phyloP scores from a whole-genome alignment of 1,139 yeast species.

The Candida buenavistaensis region DNA sequence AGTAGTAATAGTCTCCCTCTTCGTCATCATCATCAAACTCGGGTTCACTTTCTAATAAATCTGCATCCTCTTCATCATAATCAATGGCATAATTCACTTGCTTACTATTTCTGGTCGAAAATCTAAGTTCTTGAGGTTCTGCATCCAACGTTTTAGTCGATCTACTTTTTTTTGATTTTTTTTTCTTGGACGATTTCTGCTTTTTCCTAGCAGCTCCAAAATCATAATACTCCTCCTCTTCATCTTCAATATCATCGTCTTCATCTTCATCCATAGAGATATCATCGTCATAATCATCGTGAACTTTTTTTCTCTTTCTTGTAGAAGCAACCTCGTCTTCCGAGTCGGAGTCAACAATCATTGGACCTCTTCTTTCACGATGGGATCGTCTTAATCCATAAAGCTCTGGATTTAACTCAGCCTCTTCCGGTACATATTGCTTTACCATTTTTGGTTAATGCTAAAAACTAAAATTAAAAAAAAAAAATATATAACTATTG shows the following conservation, averaged over 20 bases:
- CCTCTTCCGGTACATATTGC: conserved; percentile 35
- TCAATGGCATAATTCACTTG: conserved; percentile 78
- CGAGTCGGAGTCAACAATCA: conserved; percentile 43
- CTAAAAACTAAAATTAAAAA: too few relatives aligned
- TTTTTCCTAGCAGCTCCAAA: conserved; percentile 23
- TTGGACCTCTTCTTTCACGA: conserved; percentile 55
- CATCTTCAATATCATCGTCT: conserved; percentile 31
- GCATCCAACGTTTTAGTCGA: conserved; percentile 7
- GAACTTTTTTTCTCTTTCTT: conserved; percentile 18
- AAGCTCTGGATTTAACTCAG: conserved; percentile 73
- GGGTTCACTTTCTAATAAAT: conserved; percentile 56
- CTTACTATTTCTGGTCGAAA: conserved; percentile 72
- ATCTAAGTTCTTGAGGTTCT: conserved; percentile 54
- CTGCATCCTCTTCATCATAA: conserved; percentile 59
- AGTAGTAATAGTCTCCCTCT: conserved; percentile 38
- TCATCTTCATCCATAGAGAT: conserved; percentile 27
- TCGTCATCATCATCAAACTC: conserved; percentile 38
- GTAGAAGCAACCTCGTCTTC: conserved; percentile 20
- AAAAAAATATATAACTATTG: conserved; percentile 1
- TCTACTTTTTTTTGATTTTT: conserved; percentile 7
- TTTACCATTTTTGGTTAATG: conserved; percentile 12
- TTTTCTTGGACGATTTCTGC: conserved; percentile 23
- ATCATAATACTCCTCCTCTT: conserved; percentile 21
- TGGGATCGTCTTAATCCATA: conserved; percentile 90
- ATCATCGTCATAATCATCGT: conserved; percentile 27